A percentile compares a stretch with the other conserved stretches of the same genome.
Conservation (phyloP, 176 grass and related monocot species). For the Zoysia pacifica region DNA sequence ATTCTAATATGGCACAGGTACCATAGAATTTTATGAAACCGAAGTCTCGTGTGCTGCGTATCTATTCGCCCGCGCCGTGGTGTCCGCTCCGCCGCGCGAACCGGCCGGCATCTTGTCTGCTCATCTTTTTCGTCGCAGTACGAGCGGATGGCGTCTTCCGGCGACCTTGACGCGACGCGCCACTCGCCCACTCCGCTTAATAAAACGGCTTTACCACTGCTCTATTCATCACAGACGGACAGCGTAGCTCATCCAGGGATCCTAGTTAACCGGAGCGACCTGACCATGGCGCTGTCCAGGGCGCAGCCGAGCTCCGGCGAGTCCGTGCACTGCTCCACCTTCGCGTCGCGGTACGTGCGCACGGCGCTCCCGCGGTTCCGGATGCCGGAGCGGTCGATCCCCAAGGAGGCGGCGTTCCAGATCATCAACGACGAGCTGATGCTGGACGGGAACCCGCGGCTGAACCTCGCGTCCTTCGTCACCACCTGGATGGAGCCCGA, state of each 20-base stretch:
- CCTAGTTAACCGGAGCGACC: neutral
- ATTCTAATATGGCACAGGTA: no score
- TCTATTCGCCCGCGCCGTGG: neutral
- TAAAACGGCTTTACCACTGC: neutral
- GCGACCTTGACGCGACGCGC: neutral
- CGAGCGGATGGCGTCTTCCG: neutral
- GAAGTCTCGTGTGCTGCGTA: no score
- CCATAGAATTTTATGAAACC: no score
- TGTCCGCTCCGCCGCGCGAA: neutral
- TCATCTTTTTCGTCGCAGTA: no score
- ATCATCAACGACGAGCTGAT: conserved; percentile 97
- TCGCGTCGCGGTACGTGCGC: conserved; percentile 85
- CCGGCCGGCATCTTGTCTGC: neutral
- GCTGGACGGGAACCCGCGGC: conserved; percentile 86
- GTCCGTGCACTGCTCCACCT: conserved; percentile 75
- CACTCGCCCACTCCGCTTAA: neutral
- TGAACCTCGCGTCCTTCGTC: conserved; percentile 93
- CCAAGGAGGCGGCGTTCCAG: conserved; percentile 89
- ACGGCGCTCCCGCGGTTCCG: conserved; percentile 46
- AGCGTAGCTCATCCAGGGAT: neutral
- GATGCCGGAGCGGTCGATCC: neutral
- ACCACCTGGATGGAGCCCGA: conserved; percentile 98
- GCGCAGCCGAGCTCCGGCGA: conserved; percentile 43
- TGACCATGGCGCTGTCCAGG: conserved; percentile 55
- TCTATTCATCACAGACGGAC: neutral